These are phyloP conservation scores for Citrullus amarus DNA, from an alignment of 306 rosid species.

Conservation along the genomic window DNA sequence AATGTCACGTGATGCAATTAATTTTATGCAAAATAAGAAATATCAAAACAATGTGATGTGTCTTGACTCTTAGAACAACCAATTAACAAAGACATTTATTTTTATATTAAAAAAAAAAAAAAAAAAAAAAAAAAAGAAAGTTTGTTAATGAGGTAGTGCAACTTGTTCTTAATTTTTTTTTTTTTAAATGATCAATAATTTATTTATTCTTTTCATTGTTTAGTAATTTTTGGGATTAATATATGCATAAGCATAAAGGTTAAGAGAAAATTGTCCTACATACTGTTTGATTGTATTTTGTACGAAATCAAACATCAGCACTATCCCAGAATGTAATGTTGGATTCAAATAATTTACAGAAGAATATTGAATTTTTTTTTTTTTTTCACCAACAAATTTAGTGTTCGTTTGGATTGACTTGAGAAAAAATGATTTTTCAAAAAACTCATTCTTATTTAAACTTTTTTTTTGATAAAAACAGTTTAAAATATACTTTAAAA, in stretches of 20 bases:
- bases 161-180: background rate
- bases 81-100: background rate
- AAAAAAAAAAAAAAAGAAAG: background rate
- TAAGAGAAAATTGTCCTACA: background rate
- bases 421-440: too few relatives aligned
- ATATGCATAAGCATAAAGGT: background rate
- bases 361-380: background rate
- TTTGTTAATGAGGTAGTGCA: background rate
- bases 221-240: background rate
- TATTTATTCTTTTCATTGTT: background rate
- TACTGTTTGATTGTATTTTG: background rate
- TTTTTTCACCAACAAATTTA: background rate
- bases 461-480: too few relatives aligned
- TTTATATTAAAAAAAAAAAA: background rate
- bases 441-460: too few relatives aligned
- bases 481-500: too few relatives aligned
- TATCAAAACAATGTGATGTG: background rate
- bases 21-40: background rate
- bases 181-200: background rate
- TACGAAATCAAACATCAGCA: background rate
- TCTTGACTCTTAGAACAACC: background rate
- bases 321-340: background rate
- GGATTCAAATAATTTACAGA: background rate
- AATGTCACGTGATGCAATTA: conserved; percentile 11
- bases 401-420: too few relatives aligned